A percentile compares a stretch with the other conserved stretches of the same genome.
Conservation (phyloP, 1,284 basidiomycete genomes). For the Ustilago vetiveriae region DNA sequence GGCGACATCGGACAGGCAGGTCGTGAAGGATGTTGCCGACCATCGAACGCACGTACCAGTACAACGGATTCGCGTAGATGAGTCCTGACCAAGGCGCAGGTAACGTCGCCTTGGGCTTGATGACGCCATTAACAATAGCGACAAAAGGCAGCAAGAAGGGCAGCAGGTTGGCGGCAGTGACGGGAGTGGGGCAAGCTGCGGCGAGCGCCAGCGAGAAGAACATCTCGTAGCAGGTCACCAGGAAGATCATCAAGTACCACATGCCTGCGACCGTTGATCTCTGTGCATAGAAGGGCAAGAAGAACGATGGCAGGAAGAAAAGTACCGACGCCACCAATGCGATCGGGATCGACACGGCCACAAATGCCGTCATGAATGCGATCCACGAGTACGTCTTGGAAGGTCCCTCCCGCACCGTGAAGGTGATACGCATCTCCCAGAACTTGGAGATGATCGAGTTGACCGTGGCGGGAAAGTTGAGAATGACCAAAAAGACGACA, state of each 20-base stretch:
- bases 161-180: slow-evolving; percentile 61
- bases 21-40: slow-evolving; percentile 55
- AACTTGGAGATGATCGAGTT: slow-evolving; percentile 57
- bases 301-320: slow-evolving; percentile 64
- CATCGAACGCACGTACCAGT: slow-evolving; percentile 59
- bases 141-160: slow-evolving; percentile 65
- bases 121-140: slow-evolving; percentile 67
- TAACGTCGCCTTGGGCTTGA: slow-evolving; percentile 54
- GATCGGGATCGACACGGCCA: slow-evolving; percentile 52
- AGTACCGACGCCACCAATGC: slow-evolving; percentile 59
- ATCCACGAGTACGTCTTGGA: slow-evolving; percentile 58
- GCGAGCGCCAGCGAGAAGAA: slow-evolving; percentile 62
- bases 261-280: slow-evolving; percentile 50
- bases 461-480: slow-evolving; percentile 56
- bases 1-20: slow-evolving; percentile 49
- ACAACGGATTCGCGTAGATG: slow-evolving; percentile 57
- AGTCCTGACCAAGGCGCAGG: slow-evolving; percentile 55
- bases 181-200: slow-evolving; percentile 58
- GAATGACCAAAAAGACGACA: slow-evolving; percentile 45
- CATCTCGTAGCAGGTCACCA: slow-evolving; percentile 55
- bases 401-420: slow-evolving; percentile 48
- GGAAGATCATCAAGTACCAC: slow-evolving; percentile 59
- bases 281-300: slow-evolving; percentile 51
- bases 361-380: slow-evolving; percentile 45
- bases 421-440: slow-evolving; percentile 56